Percentiles rank a stretch among this genome's conserved stretches.
phyloP scores from a whole-genome alignment of 1,284 basidiomycete genomes.

The Trichosporon faecale region DNA sequence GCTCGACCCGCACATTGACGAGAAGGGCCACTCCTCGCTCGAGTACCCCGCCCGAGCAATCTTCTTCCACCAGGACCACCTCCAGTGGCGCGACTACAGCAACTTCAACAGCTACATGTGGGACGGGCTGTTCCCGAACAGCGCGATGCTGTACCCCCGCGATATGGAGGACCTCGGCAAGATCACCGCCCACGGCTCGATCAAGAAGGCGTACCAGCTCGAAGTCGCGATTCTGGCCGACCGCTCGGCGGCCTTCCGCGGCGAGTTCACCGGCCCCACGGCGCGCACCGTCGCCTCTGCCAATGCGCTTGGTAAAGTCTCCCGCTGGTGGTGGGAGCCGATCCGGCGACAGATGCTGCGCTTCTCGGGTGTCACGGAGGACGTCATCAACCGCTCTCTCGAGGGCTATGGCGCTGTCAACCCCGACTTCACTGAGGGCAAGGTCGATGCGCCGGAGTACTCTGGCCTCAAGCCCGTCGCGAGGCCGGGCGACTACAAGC shows the following conservation, averaged over 20 bases:
- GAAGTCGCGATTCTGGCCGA: constrained; percentile 62
- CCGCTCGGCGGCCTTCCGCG: constrained; percentile 69
- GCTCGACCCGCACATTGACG: constrained; percentile 41
- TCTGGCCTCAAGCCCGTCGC: constrained; percentile 28
- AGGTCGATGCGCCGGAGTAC: constrained; percentile 34
- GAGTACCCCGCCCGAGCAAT: constrained; percentile 44
- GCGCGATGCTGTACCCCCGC: constrained; percentile 61
- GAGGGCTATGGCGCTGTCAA: constrained; percentile 47
- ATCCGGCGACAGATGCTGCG: constrained; percentile 61
- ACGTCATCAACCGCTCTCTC: constrained; percentile 45
- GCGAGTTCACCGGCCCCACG: constrained; percentile 61
- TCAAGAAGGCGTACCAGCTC: constrained; percentile 51
- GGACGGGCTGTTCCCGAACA: constrained; percentile 49
- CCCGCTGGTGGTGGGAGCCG: constrained; percentile 67
- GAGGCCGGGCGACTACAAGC: constrained; percentile 42
- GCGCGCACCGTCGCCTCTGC: constrained; percentile 61
- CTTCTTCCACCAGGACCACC: constrained; percentile 46
- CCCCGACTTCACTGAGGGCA: constrained; percentile 11
- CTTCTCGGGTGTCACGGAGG: constrained; percentile 59
- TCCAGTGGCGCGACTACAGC: constrained; percentile 50
- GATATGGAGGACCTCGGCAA: constrained; percentile 63
- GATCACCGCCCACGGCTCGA: constrained; percentile 44
- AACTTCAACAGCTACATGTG: constrained; percentile 49
- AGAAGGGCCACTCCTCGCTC: constrained; percentile 39
- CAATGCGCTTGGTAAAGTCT: constrained; percentile 51